phyloP scores from a whole-genome alignment of 768 basidiomycete species.

The Gloeophyllum trabeum region DNA sequence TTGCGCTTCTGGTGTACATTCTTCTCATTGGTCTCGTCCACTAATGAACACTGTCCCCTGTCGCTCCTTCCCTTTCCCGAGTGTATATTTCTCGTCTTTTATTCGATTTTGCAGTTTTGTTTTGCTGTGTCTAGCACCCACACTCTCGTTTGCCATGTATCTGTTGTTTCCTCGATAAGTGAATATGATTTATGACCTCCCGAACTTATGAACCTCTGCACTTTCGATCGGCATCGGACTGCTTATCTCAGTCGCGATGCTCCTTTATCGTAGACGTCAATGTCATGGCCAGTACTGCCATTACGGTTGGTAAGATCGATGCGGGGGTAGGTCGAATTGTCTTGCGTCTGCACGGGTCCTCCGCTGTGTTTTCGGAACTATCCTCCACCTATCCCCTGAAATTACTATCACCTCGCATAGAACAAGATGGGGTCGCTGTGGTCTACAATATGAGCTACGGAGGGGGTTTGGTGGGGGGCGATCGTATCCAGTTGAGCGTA shows the following conservation, averaged over 20 bases:
- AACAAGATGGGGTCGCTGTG: conserved; percentile 40
- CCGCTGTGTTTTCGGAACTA: conserved; percentile 59
- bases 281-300: background rate
- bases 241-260: too few species aligned
- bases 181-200: background rate
- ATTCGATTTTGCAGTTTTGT: background rate
- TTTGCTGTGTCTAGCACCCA: background rate
- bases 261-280: too few species aligned
- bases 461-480: conserved; percentile 85
- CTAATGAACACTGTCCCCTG: conserved; percentile 8
- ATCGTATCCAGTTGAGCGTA: conserved; percentile 54
- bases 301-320: conserved; percentile 3
- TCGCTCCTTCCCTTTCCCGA: conserved; percentile 2
- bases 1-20: conserved; percentile 4
- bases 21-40: conserved; percentile 1
- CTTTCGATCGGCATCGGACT: too few species aligned
- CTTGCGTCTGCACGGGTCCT: conserved; percentile 39
- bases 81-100: too few species aligned
- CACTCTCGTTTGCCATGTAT: background rate
- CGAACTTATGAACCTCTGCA: background rate
- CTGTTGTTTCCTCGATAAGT: background rate
- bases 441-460: conserved; percentile 84
- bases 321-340: conserved; percentile 48
- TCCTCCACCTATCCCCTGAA: conserved; percentile 83
- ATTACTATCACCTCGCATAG: conserved; percentile 61